Evolutionary conservation across 2,329 filamentous ascomycete species (phyloP).

Genomic region (Elsinoe arachidis): DNA sequence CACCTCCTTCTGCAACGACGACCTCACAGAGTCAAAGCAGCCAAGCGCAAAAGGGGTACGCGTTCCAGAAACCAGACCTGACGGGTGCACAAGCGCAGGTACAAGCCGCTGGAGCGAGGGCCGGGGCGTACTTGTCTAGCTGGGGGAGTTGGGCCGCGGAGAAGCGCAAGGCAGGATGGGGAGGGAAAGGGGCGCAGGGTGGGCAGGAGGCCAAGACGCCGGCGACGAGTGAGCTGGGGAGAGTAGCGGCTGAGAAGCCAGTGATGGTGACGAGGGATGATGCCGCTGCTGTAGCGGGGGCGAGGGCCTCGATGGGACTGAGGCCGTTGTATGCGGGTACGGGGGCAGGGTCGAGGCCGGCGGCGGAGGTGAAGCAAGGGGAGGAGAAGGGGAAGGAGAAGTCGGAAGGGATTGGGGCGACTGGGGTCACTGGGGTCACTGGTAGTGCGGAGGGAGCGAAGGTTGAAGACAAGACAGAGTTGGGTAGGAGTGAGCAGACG

Average conservation of each 20-base stretch:
- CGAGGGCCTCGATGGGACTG: background rate
- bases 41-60: conserved; percentile 12
- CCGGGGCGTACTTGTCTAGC: conserved; percentile 54
- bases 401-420: background rate
- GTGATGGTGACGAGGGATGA: conserved; percentile 4
- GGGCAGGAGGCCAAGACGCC: background rate
- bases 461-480: background rate
- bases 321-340: background rate
- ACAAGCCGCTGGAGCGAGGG: conserved; percentile 45
- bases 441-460: background rate
- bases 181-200: background rate
- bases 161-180: conserved; percentile 54
- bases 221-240: background rate
- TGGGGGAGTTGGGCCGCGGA: conserved; percentile 62
- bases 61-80: conserved; percentile 38
- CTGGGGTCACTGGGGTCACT: too few relatives aligned
- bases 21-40: background rate
- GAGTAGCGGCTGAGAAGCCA: conserved; percentile 1
- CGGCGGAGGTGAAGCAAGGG: background rate
- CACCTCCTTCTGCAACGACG: background rate
- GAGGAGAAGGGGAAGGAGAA: background rate
- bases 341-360: background rate
- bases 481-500: background rate
- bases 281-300: background rate
- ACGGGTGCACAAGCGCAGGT: conserved; percentile 47